phyloP scores from a whole-genome alignment of 345 rosid species.

The Eucalyptus urophylla region DNA sequence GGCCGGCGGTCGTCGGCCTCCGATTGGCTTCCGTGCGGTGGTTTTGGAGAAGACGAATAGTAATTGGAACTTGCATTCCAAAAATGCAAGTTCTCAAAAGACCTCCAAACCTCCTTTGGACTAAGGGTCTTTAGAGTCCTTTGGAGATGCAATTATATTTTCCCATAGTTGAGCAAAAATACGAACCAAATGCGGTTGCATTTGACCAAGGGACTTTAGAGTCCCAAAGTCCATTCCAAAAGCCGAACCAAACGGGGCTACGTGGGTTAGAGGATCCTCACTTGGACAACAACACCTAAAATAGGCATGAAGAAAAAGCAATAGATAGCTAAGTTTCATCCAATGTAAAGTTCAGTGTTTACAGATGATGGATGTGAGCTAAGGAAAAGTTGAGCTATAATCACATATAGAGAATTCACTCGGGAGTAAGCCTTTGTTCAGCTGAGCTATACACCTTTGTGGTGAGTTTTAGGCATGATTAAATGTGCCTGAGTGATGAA shows the following conservation, averaged over 20 bases:
- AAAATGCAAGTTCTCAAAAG: no score
- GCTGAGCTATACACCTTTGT: background rate
- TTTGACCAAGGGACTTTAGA: no score
- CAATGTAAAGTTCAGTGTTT: background rate
- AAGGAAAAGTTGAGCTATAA: background rate
- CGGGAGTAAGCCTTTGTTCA: background rate
- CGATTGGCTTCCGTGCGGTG: no score
- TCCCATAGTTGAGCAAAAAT: no score
- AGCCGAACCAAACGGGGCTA: no score
- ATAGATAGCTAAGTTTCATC: background rate
- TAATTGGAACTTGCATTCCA: no score
- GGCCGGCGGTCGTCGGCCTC: fast-evolving
- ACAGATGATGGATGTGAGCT: background rate
- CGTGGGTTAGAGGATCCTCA: background rate
- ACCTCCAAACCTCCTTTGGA: fast-evolving
- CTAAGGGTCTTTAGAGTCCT: no score
- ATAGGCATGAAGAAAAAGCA: background rate
- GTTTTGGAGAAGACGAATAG: no score
- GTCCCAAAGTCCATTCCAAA: no score
- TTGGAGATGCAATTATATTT: no score
- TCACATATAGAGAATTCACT: background rate
- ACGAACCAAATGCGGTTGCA: no score
- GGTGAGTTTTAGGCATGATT: background rate
- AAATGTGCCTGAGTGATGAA: background rate
- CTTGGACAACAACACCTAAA: background rate